Conservation (phyloP, 2,329 filamentous ascomycete genomes). For the Ophioceras dolichostomum region DNA sequence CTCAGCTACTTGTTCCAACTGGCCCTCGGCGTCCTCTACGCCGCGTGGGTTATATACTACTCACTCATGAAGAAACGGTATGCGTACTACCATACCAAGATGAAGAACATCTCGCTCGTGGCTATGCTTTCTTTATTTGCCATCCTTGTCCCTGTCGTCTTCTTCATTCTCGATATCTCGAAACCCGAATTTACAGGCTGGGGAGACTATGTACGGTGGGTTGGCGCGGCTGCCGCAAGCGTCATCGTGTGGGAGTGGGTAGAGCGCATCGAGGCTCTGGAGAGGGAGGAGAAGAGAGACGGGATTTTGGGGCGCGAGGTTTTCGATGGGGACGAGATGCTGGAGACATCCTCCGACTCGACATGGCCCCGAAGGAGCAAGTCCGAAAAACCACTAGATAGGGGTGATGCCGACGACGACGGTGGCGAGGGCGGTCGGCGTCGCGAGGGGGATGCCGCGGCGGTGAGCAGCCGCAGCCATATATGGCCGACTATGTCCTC, state of each 20-base stretch:
- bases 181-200: slow-evolving; percentile 78
- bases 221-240: slow-evolving; percentile 85
- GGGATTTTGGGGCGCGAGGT: slow-evolving; percentile 84
- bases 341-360: slow-evolving; percentile 48
- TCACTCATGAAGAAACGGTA: slow-evolving; percentile 84
- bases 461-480: slow-evolving; percentile 16
- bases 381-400: slow-evolving; percentile 9
- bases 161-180: slow-evolving; percentile 84
- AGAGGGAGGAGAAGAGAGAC: slow-evolving; percentile 88
- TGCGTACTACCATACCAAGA: slow-evolving; percentile 79
- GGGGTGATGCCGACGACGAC: slow-evolving; percentile 15
- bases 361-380: slow-evolving; percentile 28
- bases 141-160: slow-evolving; percentile 81
- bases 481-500: slow-evolving; percentile 28
- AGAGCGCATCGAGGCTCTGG: slow-evolving; percentile 81
- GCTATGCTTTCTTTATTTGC: slow-evolving; percentile 66
- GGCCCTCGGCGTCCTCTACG: slow-evolving; percentile 75
- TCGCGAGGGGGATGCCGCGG: slow-evolving; percentile 9
- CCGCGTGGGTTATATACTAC: slow-evolving; percentile 90
- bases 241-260: slow-evolving; percentile 99
- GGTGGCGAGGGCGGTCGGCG: slow-evolving; percentile 18
- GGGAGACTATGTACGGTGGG: slow-evolving; percentile 94
- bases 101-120: slow-evolving; percentile 79
- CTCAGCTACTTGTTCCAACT: slow-evolving; percentile 85
- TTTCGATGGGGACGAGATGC: slow-evolving; percentile 89